phyloP scores from a whole-genome alignment of 768 basidiomycete genomes.

The Podaxis sp. region DNA sequence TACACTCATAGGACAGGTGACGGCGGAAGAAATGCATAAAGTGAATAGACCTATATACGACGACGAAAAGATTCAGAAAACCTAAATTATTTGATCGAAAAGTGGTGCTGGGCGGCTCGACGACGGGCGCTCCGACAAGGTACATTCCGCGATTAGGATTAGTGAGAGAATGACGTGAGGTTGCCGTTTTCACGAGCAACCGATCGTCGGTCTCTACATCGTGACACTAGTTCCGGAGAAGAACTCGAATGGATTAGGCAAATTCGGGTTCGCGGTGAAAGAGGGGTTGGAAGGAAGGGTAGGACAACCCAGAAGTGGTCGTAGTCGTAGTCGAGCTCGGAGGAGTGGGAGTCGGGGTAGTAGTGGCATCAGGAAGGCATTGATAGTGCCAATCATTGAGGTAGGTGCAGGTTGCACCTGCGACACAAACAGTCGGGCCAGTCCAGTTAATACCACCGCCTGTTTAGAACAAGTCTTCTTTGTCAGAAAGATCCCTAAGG shows the following conservation, averaged over 20 bases:
- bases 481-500: not conserved
- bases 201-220: too few species aligned
- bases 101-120: too few species aligned
- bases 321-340: not conserved
- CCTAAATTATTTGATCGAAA: too few species aligned
- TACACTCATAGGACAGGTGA: too few species aligned
- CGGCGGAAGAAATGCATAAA: too few species aligned
- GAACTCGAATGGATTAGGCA: constrained; percentile 47
- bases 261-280: constrained; percentile 28
- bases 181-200: too few species aligned
- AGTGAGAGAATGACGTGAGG: too few species aligned
- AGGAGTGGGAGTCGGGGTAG: not conserved
- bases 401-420: constrained; percentile 1
- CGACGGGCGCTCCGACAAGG: too few species aligned
- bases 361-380: not conserved
- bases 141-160: too few species aligned
- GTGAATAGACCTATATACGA: too few species aligned
- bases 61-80: too few species aligned
- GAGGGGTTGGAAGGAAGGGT: constrained; percentile 26
- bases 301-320: constrained; percentile 19
- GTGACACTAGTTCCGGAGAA: constrained; percentile 37
- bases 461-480: not conserved
- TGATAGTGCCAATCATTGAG: constrained; percentile 3
- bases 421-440: not conserved
- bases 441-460: constrained; percentile 8